Evolutionary conservation across 2,329 filamentous ascomycete species (phyloP).

Genomic region (Colletotrichum gloeosporioides): DNA sequence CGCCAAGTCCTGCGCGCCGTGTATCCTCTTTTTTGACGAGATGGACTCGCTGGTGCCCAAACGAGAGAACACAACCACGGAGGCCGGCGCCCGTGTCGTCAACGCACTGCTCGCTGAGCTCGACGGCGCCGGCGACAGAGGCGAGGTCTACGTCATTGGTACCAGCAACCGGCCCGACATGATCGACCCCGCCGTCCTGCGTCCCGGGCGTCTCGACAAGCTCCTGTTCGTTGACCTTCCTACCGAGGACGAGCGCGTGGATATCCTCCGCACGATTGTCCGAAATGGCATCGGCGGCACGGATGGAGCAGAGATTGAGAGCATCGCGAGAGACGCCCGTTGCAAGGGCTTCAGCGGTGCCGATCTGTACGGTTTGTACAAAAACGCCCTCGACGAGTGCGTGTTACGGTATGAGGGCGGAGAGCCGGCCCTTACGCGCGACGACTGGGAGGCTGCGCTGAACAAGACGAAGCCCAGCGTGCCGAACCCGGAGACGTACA

Average conservation of each 20-base stretch:
- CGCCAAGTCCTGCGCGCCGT: constrained; percentile 85
- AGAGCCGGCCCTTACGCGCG: constrained; percentile 36
- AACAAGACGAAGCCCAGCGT: constrained; percentile 56
- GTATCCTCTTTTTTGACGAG: constrained; percentile 90
- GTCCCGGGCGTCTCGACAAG: constrained; percentile 87
- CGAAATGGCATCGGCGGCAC: constrained; percentile 48
- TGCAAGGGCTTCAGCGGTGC: constrained; percentile 81
- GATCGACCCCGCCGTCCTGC: constrained; percentile 94
- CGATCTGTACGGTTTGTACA: constrained; percentile 56
- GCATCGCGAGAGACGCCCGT: constrained; percentile 67
- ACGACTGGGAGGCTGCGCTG: constrained; percentile 61
- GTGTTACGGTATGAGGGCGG: constrained; percentile 29
- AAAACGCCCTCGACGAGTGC: constrained; percentile 52
- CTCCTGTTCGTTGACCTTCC: constrained; percentile 91
- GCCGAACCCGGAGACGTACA: constrained; percentile 49
- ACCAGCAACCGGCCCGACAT: constrained; percentile 96
- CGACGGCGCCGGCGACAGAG: constrained; percentile 80
- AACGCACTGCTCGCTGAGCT: constrained; percentile 95
- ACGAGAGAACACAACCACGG: constrained; percentile 78
- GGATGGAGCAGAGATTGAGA: constrained; percentile 55
- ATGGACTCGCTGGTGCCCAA: constrained; percentile 90
- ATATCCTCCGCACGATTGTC: constrained; percentile 79
- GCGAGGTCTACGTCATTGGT: constrained; percentile 91
- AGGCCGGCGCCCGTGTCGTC: constrained; percentile 87
- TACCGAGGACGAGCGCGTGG: constrained; percentile 76